A percentile compares a stretch with the other conserved stretches of the same genome.
These are phyloP conservation scores for Barbarea vulgaris DNA, from an alignment of 345 rosid genomes.

Conservation along the genomic window DNA sequence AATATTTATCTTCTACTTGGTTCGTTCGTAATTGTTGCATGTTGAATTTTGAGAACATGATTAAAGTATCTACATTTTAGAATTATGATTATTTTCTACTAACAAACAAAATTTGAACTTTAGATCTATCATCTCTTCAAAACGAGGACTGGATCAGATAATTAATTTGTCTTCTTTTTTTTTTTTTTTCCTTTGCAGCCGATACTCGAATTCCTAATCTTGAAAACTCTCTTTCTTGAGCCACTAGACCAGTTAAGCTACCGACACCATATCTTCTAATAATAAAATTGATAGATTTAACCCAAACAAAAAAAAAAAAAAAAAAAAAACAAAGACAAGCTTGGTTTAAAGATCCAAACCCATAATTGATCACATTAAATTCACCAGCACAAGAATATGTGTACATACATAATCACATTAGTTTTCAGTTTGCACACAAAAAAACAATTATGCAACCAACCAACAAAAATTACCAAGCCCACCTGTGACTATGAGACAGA, in stretches of 20 bases:
- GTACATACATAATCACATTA: constrained; percentile 17
- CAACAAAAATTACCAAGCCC: constrained; percentile 18
- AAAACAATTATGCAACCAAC: constrained; percentile 16
- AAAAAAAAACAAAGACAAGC: neutral
- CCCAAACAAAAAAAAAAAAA: neutral
- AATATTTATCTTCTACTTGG: too few relatives aligned
- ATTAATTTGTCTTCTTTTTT: too few relatives aligned
- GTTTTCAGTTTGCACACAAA: constrained; percentile 8
- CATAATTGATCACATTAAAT: constrained; percentile 1
- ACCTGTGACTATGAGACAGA: neutral
- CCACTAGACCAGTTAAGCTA: neutral
- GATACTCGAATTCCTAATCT: neutral
- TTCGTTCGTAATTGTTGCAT: neutral
- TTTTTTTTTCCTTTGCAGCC: too few relatives aligned
- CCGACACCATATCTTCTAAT: neutral
- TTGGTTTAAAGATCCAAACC: constrained; percentile 5
- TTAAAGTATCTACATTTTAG: neutral
- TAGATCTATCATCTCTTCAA: neutral
- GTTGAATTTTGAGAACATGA: too few relatives aligned
- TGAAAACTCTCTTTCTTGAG: neutral
- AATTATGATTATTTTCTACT: neutral
- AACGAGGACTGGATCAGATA: neutral
- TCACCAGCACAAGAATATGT: constrained; percentile 26
- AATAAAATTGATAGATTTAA: neutral
- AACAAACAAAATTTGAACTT: neutral